phyloP scores from a whole-genome alignment of 2,329 filamentous ascomycete species.

The Cadophora sp. region DNA sequence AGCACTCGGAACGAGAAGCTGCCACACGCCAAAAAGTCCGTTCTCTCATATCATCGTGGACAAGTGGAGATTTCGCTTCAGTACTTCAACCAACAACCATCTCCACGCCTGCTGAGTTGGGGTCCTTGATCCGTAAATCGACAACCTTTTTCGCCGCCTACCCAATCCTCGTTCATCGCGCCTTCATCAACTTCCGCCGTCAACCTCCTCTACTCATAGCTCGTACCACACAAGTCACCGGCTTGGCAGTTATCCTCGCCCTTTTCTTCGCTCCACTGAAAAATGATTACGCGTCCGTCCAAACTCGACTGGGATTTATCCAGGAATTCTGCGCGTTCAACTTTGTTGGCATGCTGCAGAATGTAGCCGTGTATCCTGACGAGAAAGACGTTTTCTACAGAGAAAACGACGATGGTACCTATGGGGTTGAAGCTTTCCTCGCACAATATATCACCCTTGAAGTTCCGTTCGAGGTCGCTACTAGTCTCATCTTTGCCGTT shows the following conservation, averaged over 20 bases:
- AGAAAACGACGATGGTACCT: conserved; percentile 77
- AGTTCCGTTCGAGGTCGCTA: conserved; percentile 72
- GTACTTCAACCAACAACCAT: conserved; percentile 37
- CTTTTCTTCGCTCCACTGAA: conserved; percentile 76
- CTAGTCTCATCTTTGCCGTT: conserved; percentile 69
- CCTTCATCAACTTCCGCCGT: conserved; percentile 71
- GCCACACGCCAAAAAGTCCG: conserved; percentile 68
- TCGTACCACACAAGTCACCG: conserved; percentile 71
- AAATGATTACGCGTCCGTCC: conserved; percentile 72
- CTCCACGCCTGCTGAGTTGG: conserved; percentile 74
- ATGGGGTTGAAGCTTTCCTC: conserved; percentile 74
- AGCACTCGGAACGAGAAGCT: conserved; percentile 66
- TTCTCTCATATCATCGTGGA: conserved; percentile 67
- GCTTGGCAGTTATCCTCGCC: conserved; percentile 66
- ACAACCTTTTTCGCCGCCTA: conserved; percentile 68
- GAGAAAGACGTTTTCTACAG: conserved; percentile 80
- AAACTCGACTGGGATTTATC: conserved; percentile 76
- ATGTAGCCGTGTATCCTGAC: conserved; percentile 74
- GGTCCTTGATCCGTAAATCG: conserved; percentile 68
- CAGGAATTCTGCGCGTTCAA: conserved; percentile 76
- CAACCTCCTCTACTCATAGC: conserved; percentile 70
- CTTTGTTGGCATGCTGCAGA: conserved; percentile 81
- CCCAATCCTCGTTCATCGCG: conserved; percentile 71
- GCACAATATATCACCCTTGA: conserved; percentile 74
- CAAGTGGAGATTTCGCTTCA: conserved; percentile 35